Evolutionary conservation across 495 filamentous ascomycete species (phyloP), one percentile per base, ranked within the genome.

Genomic region (Viridothelium virens): DNA sequence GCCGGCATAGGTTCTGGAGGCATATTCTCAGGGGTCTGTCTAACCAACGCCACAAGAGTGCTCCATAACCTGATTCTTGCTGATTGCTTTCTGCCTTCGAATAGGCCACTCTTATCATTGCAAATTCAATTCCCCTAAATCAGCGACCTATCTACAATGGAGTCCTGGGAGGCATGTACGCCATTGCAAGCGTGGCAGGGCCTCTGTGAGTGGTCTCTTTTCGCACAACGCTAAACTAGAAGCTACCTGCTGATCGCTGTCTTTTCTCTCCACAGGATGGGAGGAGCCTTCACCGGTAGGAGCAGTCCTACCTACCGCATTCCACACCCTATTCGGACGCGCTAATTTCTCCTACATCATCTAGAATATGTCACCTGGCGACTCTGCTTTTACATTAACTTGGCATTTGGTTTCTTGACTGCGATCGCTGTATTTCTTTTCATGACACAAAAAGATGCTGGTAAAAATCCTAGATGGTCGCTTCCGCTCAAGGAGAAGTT

Each of bases 341-440:
- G 46, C 59, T 67, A 64, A 67, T 47, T 5, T 36, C 18, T 18
- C 2, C 6, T 36, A 9, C 31, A 10, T 86, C 69, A 85, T 83
- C 3, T 14, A 59, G 80, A 86, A 36, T 75, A 81, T n/a, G 74
- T 85, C 4, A 82, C 84, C 1, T 95, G 91, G 91, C 77, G 91
- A 63, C 93, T 90, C 90, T 93, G 89, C 70, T 92, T 94, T 75
- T 91, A 85, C 72, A 89, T 89, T 75, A 91, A 91, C 67, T 74
- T 79, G 14, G 77, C 76, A 5, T 61, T 92, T 62, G 89, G 90
- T 50, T 88, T 79, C 34, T 73, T 89, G 33, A 87, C 86, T 7
- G 78, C 86, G 37, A 38, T 86, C 64, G 81, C 91, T 62, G 69
- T 84, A n/a, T 69, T 87, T 64, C 80, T 81, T 65, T 80, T 72